phyloP scores from a whole-genome alignment of 495 filamentous ascomycete genomes.

The Podospora pseudocomata region DNA sequence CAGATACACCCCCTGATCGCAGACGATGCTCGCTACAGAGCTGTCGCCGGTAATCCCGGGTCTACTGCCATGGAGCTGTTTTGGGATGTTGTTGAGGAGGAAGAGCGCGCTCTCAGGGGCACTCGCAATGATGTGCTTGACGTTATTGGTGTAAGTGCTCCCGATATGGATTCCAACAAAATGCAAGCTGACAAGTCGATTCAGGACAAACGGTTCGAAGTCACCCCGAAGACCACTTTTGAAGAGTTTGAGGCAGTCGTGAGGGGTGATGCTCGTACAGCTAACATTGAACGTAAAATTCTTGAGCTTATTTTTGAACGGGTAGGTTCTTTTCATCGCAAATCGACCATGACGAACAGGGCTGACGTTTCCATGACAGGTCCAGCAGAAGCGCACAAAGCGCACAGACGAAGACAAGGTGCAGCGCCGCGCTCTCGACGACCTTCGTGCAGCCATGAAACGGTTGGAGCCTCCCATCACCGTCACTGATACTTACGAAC shows the following conservation, averaged over 20 bases:
- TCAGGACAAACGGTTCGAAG: slow-evolving; percentile 86
- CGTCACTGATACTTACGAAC: slow-evolving; percentile 77
- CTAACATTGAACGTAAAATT: slow-evolving; percentile 73
- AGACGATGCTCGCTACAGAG: slow-evolving; percentile 77
- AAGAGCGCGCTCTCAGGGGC: slow-evolving; percentile 76
- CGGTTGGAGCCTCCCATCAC: slow-evolving; percentile 84
- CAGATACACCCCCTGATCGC: slow-evolving; percentile 73
- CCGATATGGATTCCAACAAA: not conserved
- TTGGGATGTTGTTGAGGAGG: slow-evolving; percentile 95
- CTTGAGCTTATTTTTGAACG: slow-evolving; percentile 75
- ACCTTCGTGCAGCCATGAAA: slow-evolving; percentile 82
- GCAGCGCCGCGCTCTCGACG: slow-evolving; percentile 80
- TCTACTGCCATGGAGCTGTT: slow-evolving; percentile 92
- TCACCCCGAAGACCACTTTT: slow-evolving; percentile 78
- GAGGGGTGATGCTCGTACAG: slow-evolving; percentile 77
- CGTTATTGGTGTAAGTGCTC: slow-evolving; percentile 73
- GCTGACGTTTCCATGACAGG: slow-evolving; percentile 36
- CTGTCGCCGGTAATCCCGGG: slow-evolving; percentile 80
- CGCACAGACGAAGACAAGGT: slow-evolving; percentile 83
- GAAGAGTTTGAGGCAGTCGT: slow-evolving; percentile 79
- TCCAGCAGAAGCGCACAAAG: slow-evolving; percentile 58
- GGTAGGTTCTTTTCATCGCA: slow-evolving; percentile 31
- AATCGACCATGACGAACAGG: not conserved
- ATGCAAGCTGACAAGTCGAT: slow-evolving; percentile 8
- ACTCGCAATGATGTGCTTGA: slow-evolving; percentile 84